phyloP scores from a whole-genome alignment of 345 rosid species.

The Citrus hindsii region DNA sequence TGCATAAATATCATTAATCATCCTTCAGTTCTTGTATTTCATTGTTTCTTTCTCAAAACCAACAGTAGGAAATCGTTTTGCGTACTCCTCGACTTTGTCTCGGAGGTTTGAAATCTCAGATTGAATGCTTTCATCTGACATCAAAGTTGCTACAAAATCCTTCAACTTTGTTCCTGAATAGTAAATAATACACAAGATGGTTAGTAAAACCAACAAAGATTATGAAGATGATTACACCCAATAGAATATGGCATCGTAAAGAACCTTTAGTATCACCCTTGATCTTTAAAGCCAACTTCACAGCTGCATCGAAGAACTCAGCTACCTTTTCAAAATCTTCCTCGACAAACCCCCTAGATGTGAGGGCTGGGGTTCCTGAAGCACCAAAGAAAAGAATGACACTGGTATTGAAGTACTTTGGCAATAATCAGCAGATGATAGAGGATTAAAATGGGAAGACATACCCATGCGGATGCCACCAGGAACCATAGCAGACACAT shows the following conservation, averaged over 20 bases:
- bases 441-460: conserved; percentile 9
- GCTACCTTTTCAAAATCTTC: conserved; percentile 92
- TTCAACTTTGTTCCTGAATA: conserved; percentile 73
- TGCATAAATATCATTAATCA: background rate
- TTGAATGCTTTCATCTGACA: conserved; percentile 48
- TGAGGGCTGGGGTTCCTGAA: conserved; percentile 94
- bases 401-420: background rate
- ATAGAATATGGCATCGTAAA: background rate
- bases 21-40: conserved; percentile 65
- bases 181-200: background rate
- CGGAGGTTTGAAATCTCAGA: conserved; percentile 69
- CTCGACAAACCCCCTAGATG: conserved; percentile 90
- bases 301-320: conserved; percentile 81
- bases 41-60: conserved; percentile 91
- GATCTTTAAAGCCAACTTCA: conserved; percentile 73
- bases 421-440: conserved; percentile 2
- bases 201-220: background rate
- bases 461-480: conserved; percentile 98
- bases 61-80: conserved; percentile 81
- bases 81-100: conserved; percentile 65
- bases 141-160: conserved; percentile 76
- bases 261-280: conserved; percentile 70
- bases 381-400: conserved; percentile 14
- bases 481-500: conserved; percentile 98
- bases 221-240: background rate